Evolutionary conservation across 345 rosid genomes (phyloP).

Genomic region (Zanthoxylum bungeanum): DNA sequence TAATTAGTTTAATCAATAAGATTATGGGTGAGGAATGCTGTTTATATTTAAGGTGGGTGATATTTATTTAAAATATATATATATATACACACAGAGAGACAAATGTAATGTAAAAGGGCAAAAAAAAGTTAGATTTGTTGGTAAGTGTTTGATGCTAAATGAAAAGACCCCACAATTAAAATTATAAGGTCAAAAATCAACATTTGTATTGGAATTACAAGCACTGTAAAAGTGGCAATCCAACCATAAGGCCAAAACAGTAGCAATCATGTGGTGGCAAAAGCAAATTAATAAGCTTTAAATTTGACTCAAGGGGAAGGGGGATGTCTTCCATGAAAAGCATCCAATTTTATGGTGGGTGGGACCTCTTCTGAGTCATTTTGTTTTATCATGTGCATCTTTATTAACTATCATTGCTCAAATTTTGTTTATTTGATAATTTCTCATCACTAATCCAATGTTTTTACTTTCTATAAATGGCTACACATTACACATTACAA

Average conservation of each 20-base stretch:
- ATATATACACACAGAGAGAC: too few species aligned
- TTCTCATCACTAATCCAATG: too few species aligned
- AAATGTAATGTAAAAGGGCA: background rate
- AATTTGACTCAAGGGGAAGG: slow-evolving; percentile 11
- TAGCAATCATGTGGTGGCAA: slow-evolving; percentile 16
- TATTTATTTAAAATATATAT: too few species aligned
- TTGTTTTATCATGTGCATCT: background rate
- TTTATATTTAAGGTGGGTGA: too few species aligned
- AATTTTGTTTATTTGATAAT: background rate
- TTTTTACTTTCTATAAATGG: too few species aligned
- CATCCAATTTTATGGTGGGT: slow-evolving; percentile 10
- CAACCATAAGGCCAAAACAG: slow-evolving; percentile 9
- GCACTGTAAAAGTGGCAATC: background rate
- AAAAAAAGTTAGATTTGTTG: slow-evolving; percentile 5
- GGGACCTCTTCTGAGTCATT: background rate
- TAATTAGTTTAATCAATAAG: too few species aligned
- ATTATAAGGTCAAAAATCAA: slow-evolving; percentile 9
- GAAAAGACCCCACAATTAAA: slow-evolving; percentile 3
- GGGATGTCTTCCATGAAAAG: slow-evolving; percentile 16
- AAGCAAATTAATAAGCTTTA: background rate
- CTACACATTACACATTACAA: too few species aligned
- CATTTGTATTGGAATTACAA: slow-evolving; percentile 14
- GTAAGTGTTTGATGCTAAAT: background rate
- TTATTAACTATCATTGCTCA: background rate
- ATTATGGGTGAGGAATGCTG: too few species aligned